Conservation (phyloP, 2,329 filamentous ascomycete genomes). For the Aspergillus aculeatus region DNA sequence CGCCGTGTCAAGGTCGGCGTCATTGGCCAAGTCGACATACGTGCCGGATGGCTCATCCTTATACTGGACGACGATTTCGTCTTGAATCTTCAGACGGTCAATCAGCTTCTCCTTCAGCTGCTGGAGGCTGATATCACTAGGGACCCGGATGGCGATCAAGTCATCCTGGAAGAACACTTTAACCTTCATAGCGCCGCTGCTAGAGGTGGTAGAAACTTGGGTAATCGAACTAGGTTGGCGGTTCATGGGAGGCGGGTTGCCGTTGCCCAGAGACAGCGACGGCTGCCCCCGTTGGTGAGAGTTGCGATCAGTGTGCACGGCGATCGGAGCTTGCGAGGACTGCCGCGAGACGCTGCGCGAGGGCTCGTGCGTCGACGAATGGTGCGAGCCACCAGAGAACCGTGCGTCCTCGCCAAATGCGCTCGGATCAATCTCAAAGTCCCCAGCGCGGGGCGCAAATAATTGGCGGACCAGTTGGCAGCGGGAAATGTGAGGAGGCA, state of each 20-base stretch:
- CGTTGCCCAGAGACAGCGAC: slow-evolving; percentile 30
- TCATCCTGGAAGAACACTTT: slow-evolving; percentile 94
- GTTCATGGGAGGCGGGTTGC: slow-evolving; percentile 45
- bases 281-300: slow-evolving; percentile 44
- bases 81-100: slow-evolving; percentile 76
- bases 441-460: slow-evolving; percentile 84
- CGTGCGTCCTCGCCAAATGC: slow-evolving; percentile 68
- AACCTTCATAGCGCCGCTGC: slow-evolving; percentile 71
- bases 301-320: slow-evolving; percentile 43
- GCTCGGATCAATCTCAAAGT: slow-evolving; percentile 85
- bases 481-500: slow-evolving; percentile 79
- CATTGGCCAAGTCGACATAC: slow-evolving; percentile 71
- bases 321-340: slow-evolving; percentile 64
- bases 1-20: slow-evolving; percentile 78
- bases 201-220: slow-evolving; percentile 40
- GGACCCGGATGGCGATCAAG: slow-evolving; percentile 85
- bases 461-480: slow-evolving; percentile 85
- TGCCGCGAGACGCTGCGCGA: slow-evolving; percentile 62
- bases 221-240: slow-evolving; percentile 56
- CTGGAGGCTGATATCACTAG: slow-evolving; percentile 72
- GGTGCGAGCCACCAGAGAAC: slow-evolving; percentile 68
- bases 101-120: slow-evolving; percentile 81
- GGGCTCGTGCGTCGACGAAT: slow-evolving; percentile 64
- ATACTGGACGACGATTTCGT: slow-evolving; percentile 78
- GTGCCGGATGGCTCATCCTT: slow-evolving; percentile 78